These are phyloP conservation scores for Calophaca sinica DNA, from an alignment of 306 rosid species.

Conservation along the genomic window DNA sequence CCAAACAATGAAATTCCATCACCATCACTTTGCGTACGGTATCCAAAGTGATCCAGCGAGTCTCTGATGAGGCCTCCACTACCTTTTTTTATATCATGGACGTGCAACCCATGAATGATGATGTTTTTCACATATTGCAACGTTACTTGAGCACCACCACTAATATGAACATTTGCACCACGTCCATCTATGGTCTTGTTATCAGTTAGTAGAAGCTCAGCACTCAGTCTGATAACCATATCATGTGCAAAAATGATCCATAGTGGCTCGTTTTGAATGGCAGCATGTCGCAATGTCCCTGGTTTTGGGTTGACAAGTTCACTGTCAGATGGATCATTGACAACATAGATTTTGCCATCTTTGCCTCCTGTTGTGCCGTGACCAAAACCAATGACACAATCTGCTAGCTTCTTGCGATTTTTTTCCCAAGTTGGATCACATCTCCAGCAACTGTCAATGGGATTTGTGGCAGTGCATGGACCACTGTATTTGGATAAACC, in stretches of 20 bases:
- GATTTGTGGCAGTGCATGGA: constrained; percentile 58
- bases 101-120: constrained; percentile 53
- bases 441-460: constrained; percentile 63
- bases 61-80: constrained; percentile 60
- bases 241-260: constrained; percentile 55
- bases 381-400: constrained; percentile 58
- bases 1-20: constrained; percentile 68
- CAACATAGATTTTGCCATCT: constrained; percentile 50
- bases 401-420: constrained; percentile 55
- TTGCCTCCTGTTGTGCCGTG: constrained; percentile 59
- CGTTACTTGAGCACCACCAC: constrained; percentile 61
- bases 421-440: constrained; percentile 57
- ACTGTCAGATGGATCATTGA: constrained; percentile 51
- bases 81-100: constrained; percentile 50
- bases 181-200: constrained; percentile 65
- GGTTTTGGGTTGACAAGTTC: constrained; percentile 54
- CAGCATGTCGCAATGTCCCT: constrained; percentile 53
- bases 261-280: constrained; percentile 48
- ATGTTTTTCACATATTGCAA: constrained; percentile 57
- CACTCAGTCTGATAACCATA: constrained; percentile 52
- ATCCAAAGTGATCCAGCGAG: constrained; percentile 51
- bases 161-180: constrained; percentile 57
- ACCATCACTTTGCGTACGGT: constrained; percentile 55
- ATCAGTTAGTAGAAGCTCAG: constrained; percentile 40
- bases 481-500: constrained; percentile 25